Conservation (phyloP, 129 eudicot genomes). For the Artemisia argyi region DNA sequence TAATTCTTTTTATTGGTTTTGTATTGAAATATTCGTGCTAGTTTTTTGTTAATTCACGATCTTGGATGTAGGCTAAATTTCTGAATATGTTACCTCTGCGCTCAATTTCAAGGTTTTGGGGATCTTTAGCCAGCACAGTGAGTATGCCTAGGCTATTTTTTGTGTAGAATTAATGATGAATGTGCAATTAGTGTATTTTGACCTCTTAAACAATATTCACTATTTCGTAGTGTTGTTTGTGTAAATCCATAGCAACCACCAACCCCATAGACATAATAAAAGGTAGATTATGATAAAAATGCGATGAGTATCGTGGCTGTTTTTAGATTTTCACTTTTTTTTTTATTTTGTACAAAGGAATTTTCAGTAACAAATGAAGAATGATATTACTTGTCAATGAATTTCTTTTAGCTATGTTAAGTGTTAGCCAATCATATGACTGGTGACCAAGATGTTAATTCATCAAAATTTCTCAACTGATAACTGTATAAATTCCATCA, state of each 20-base stretch:
- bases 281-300: too few species aligned
- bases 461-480: not conserved
- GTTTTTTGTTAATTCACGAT: too few species aligned
- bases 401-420: conserved; percentile 9
- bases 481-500: not conserved
- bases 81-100: conserved; percentile 81
- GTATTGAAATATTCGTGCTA: not conserved
- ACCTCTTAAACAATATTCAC: too few species aligned
- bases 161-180: too few species aligned
- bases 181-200: too few species aligned
- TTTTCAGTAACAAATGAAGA: not conserved
- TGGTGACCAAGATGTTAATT: conserved; percentile 3
- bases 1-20: not conserved
- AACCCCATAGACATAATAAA: too few species aligned
- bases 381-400: too few species aligned
- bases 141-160: conserved; percentile 26
- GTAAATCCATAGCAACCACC: too few species aligned
- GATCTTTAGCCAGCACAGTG: conserved; percentile 70
- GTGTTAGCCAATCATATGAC: not conserved
- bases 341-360: not conserved
- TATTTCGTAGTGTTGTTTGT: too few species aligned
- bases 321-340: too few species aligned
- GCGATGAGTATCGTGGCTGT: too few species aligned
- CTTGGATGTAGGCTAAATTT: conserved; percentile 62
- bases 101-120: conserved; percentile 89